phyloP scores from a whole-genome alignment of 2,329 filamentous ascomycete species.

The Neurospora sp. region DNA sequence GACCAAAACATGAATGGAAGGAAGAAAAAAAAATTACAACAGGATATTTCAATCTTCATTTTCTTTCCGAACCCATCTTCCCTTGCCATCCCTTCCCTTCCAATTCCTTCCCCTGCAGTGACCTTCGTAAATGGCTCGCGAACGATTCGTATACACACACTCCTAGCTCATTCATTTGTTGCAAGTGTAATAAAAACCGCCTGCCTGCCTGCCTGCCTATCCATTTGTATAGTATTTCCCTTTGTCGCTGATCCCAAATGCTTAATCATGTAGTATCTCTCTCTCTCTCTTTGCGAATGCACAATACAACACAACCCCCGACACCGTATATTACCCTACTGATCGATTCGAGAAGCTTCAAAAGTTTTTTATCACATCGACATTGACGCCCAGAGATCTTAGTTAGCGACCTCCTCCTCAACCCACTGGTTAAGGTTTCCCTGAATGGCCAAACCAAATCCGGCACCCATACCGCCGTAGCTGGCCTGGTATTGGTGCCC shows the following conservation, averaged over 20 bases:
- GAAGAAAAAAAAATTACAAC: background rate
- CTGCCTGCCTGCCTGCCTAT: background rate
- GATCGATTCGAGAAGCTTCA: background rate
- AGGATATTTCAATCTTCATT: conserved; percentile 2
- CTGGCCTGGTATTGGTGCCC: conserved; percentile 59
- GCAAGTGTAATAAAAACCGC: background rate
- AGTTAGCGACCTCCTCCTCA: conserved; percentile 57
- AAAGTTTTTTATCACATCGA: background rate
- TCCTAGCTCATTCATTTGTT: background rate
- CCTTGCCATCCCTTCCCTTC: background rate
- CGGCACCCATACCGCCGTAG: conserved; percentile 49
- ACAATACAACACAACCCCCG: background rate
- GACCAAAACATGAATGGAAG: background rate
- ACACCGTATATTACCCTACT: background rate
- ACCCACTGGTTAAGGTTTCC: conserved; percentile 58
- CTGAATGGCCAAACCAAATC: conserved; percentile 54
- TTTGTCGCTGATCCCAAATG: background rate
- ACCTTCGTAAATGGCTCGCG: background rate
- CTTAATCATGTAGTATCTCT: background rate
- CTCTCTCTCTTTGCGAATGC: background rate
- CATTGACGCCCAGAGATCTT: conserved; percentile 4
- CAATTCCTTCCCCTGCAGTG: background rate
- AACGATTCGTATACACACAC: background rate
- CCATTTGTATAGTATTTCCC: background rate
- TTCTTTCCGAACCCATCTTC: background rate